Evolutionary conservation across 2,329 filamentous ascomycete genomes (phyloP).

Genomic region (Zymoseptoria crescenta): DNA sequence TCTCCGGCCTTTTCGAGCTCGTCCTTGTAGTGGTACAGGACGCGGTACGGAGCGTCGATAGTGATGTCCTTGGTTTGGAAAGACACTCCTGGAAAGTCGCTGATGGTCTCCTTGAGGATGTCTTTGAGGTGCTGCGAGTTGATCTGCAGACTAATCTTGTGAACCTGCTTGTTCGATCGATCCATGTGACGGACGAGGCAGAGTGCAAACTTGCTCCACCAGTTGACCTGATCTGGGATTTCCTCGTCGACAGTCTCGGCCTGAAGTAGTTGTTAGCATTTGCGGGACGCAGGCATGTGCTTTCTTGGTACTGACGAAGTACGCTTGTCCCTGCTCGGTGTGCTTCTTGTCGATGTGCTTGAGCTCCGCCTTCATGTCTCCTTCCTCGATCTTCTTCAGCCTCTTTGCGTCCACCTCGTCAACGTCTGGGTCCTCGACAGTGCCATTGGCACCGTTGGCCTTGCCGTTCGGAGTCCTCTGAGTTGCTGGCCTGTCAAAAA

Average conservation of each 20-base stretch:
- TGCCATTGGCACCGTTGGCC: slow-evolving; percentile 1
- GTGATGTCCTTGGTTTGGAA: slow-evolving; percentile 26
- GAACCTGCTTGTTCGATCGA: slow-evolving; percentile 12
- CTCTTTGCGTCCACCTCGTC: slow-evolving; percentile 17
- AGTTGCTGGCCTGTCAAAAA: slow-evolving; percentile 3
- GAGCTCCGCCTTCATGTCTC: slow-evolving; percentile 15
- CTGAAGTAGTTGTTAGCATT: neutral
- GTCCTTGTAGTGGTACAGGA: slow-evolving; percentile 23
- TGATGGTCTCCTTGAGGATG: slow-evolving; percentile 20
- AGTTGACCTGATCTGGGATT: slow-evolving; percentile 23
- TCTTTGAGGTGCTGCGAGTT: slow-evolving; percentile 26
- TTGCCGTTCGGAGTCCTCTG: neutral
- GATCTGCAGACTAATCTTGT: slow-evolving; percentile 20
- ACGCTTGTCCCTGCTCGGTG: slow-evolving; percentile 21
- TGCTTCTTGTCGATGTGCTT: slow-evolving; percentile 24
- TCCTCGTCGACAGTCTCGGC: slow-evolving; percentile 22
- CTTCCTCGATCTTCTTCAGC: slow-evolving; percentile 22
- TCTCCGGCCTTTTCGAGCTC: slow-evolving; percentile 20
- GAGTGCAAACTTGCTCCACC: slow-evolving; percentile 21
- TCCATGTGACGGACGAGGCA: slow-evolving; percentile 16
- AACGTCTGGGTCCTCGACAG: slow-evolving; percentile 17
- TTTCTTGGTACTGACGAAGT: slow-evolving; percentile 7
- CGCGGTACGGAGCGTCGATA: slow-evolving; percentile 22
- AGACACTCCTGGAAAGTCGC: slow-evolving; percentile 22
- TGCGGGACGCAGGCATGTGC: neutral